Evolutionary conservation across 148 eudicot genomes (phyloP).

Genomic region (Cornus kousa): DNA sequence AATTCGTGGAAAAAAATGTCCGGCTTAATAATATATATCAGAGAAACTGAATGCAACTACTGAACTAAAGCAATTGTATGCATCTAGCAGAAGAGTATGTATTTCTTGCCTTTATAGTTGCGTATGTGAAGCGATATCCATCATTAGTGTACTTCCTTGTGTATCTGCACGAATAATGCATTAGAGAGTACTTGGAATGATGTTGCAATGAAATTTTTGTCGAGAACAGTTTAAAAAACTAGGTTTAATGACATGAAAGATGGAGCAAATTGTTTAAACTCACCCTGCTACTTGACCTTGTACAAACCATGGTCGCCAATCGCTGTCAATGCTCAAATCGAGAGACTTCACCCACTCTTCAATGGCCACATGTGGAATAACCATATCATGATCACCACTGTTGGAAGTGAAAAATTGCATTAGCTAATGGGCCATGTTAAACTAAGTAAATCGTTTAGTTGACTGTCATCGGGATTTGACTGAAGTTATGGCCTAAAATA

Average conservation of each 20-base stretch:
- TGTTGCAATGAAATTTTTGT: no score
- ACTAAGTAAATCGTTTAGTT: no score
- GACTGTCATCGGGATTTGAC: no score
- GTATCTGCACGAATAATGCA: constrained; percentile 6
- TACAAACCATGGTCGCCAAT: constrained; percentile 21
- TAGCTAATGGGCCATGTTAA: no score
- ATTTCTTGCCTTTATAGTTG: constrained; percentile 12
- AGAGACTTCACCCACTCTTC: constrained; percentile 17
- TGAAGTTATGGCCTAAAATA: no score
- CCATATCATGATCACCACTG: constrained; percentile 23
- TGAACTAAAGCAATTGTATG: no score
- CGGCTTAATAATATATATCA: no score
- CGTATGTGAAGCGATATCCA: constrained; percentile 18
- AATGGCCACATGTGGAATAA: constrained; percentile 13
- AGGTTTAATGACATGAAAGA: no score
- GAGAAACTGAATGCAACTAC: no score
- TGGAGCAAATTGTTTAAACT: background rate
- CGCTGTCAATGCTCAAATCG: constrained; percentile 9
- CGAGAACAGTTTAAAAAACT: no score
- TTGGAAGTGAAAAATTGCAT: background rate
- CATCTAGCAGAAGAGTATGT: background rate
- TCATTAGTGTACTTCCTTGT: constrained; percentile 11
- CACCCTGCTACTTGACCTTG: constrained; percentile 22
- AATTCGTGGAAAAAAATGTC: no score
- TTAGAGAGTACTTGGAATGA: no score